Evolutionary conservation across 164 flowering plant species (phyloP).

Genomic region (Stephania japonica): DNA sequence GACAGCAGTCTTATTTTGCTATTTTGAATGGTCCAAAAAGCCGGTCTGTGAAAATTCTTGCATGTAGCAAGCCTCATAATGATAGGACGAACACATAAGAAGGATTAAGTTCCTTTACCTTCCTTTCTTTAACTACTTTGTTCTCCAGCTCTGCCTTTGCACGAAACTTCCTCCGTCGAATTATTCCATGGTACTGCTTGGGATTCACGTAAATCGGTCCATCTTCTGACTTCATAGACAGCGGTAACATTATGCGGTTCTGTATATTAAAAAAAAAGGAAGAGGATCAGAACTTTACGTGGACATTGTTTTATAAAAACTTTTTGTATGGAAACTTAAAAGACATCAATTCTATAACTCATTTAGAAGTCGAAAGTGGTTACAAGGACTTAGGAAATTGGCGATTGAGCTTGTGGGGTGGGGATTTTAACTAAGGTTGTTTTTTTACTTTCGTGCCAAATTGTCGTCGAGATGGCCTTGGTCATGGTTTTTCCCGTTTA

Average conservation of each 20-base stretch:
- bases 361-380: not conserved
- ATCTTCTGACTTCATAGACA: conserved; percentile 46
- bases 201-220: conserved; percentile 83
- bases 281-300: conserved; percentile 3
- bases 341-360: not conserved
- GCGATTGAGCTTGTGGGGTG: no score
- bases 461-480: not conserved
- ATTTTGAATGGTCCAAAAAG: not conserved
- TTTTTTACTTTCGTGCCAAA: not conserved
- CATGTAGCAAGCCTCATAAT: not conserved
- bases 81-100: not conserved
- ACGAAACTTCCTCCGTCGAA: conserved; percentile 72
- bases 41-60: not conserved
- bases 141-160: conserved; percentile 65
- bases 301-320: not conserved
- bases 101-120: conserved; percentile 38
- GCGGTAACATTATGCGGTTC: conserved; percentile 73
- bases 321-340: no score
- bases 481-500: not conserved
- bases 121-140: conserved; percentile 41
- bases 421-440: not conserved
- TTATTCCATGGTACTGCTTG: conserved; percentile 83
- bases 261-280: conserved; percentile 15
- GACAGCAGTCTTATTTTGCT: no score
- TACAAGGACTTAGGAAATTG: not conserved